Conservation (phyloP, 345 rosid genomes). For the Chamaenerion angustifolium region DNA sequence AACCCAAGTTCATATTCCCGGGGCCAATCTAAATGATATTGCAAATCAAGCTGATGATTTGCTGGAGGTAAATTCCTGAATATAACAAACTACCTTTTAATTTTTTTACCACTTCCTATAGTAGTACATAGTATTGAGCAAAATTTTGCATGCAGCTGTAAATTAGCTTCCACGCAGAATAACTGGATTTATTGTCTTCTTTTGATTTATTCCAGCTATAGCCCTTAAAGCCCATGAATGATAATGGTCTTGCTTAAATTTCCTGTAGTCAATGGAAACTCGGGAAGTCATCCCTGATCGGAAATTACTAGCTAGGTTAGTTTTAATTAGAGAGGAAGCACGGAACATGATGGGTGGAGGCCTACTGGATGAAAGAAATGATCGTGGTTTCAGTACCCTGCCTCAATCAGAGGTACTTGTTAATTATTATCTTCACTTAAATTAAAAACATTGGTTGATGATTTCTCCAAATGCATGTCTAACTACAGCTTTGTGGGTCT, state of each 20-base stretch:
- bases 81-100: not conserved
- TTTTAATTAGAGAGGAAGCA: constrained; percentile 89
- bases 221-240: not conserved
- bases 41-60: constrained; percentile 94
- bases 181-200: too few relatives aligned
- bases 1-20: constrained; percentile 77
- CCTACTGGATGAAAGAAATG: constrained; percentile 87
- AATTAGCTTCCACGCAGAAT: too few relatives aligned
- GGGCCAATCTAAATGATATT: constrained; percentile 74
- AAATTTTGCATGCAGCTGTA: too few relatives aligned
- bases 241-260: not conserved
- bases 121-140: too few relatives aligned
- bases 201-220: too few relatives aligned
- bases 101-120: not conserved
- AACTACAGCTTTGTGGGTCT: too few relatives aligned
- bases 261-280: constrained; percentile 75
- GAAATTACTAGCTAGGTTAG: constrained; percentile 75
- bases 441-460: too few relatives aligned
- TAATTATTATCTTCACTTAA: too few relatives aligned
- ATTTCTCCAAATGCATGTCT: too few relatives aligned
- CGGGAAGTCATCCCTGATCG: constrained; percentile 74
- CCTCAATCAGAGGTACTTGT: constrained; percentile 74
- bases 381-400: constrained; percentile 76
- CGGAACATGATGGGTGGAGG: constrained; percentile 97
- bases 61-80: constrained; percentile 43